These are phyloP conservation scores for Xylaria longipes DNA, from an alignment of 495 filamentous ascomycete species.

Conservation along the genomic window DNA sequence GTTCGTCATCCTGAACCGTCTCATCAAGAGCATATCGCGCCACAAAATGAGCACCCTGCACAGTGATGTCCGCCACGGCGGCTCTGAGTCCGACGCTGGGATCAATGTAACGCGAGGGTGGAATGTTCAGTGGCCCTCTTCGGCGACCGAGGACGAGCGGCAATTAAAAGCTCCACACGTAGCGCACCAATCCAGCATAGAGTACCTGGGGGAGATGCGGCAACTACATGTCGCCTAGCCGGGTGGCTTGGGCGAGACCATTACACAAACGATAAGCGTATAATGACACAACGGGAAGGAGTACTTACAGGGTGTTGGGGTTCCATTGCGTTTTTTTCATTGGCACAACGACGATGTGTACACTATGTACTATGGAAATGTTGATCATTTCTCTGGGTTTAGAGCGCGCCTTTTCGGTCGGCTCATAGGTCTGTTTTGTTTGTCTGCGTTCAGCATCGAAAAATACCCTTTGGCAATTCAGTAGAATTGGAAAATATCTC, in stretches of 20 bases:
- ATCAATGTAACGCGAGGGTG: constrained; percentile 15
- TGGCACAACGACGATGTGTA: constrained; percentile 1
- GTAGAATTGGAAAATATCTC: neutral
- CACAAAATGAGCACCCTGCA: constrained; percentile 11
- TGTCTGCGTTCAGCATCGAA: neutral
- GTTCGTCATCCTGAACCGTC: constrained; percentile 58
- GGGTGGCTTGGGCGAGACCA: neutral
- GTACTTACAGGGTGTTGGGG: constrained; percentile 14
- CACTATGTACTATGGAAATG: constrained; percentile 1
- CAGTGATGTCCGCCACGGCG: constrained; percentile 25
- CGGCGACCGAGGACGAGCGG: constrained; percentile 13
- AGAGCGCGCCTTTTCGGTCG: neutral
- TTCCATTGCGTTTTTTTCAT: constrained; percentile 6
- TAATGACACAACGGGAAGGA: constrained; percentile 12
- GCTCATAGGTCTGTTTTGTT: constrained; percentile 5
- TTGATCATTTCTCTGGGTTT: constrained; percentile 9
- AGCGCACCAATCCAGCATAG: constrained; percentile 23
- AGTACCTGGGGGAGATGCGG: constrained; percentile 13
- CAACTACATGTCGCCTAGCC: constrained; percentile 12
- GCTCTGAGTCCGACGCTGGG: constrained; percentile 9
- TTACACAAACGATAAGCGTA: constrained; percentile 5
- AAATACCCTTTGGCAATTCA: constrained; percentile 14
- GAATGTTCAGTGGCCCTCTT: constrained; percentile 15
- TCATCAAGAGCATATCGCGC: constrained; percentile 37
- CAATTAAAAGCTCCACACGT: constrained; percentile 20